Percentiles rank a stretch among this genome's conserved stretches.
Evolutionary conservation across 2,329 filamentous ascomycete species (phyloP).

Genomic region (Pyrenophora graminea): DNA sequence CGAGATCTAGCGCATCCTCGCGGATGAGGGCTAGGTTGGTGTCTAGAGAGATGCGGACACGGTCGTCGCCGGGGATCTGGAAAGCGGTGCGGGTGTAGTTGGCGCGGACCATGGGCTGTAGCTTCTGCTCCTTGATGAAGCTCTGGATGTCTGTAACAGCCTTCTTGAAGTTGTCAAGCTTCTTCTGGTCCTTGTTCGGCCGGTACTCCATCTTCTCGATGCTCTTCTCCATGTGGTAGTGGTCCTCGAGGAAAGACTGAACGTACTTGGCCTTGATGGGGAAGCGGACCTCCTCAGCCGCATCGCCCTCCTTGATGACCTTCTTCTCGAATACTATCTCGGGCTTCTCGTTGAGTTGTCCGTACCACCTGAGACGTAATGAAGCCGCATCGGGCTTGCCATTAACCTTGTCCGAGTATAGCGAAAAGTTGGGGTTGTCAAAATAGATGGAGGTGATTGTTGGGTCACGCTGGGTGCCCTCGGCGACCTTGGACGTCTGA

Average conservation of each 20-base stretch:
- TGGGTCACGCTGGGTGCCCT: constrained; percentile 77
- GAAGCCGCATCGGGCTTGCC: constrained; percentile 76
- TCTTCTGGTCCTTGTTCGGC: constrained; percentile 67
- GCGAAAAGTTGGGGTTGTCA: constrained; percentile 80
- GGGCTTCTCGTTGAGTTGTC: constrained; percentile 75
- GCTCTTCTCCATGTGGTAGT: constrained; percentile 91
- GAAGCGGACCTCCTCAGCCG: constrained; percentile 78
- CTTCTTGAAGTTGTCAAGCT: constrained; percentile 70
- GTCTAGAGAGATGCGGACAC: constrained; percentile 89
- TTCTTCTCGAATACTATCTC: constrained; percentile 91
- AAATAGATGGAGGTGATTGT: constrained; percentile 96
- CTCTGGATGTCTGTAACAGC: constrained; percentile 77
- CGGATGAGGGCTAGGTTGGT: constrained; percentile 87
- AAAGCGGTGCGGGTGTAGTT: constrained; percentile 95
- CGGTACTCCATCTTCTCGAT: constrained; percentile 81
- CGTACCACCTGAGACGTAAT: constrained; percentile 88
- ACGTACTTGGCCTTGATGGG: constrained; percentile 94
- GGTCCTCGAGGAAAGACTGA: constrained; percentile 79
- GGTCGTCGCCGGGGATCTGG: constrained; percentile 90
- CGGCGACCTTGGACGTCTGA: constrained; percentile 78
- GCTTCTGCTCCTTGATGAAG: constrained; percentile 74
- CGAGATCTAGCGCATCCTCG: constrained; percentile 72
- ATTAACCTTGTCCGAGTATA: constrained; percentile 86
- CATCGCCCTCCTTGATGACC: constrained; percentile 74
- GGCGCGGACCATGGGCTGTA: constrained; percentile 84